phyloP scores from a whole-genome alignment of 2,329 filamentous ascomycete genomes.

The Exophiala alcalophila region DNA sequence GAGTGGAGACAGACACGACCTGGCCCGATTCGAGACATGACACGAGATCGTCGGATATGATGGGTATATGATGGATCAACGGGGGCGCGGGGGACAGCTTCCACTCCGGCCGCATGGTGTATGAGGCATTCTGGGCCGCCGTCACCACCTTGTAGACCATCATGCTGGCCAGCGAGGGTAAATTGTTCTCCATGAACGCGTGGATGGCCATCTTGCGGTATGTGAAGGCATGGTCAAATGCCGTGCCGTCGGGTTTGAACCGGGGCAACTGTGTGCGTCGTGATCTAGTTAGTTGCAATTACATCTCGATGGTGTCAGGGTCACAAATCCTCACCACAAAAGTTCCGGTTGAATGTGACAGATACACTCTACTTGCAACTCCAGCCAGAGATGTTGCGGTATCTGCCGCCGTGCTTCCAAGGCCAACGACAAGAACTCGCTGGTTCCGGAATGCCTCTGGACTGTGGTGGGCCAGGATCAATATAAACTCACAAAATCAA shows the following conservation, averaged over 20 bases:
- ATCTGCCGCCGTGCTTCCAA: conserved; percentile 33
- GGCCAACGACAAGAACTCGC: conserved; percentile 30
- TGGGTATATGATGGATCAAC: conserved; percentile 32
- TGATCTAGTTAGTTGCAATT: no score
- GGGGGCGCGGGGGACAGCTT: conserved; percentile 31
- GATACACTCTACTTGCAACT: conserved; percentile 26
- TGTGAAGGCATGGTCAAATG: conserved; percentile 28
- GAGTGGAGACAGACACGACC: conserved; percentile 27
- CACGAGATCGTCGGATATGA: conserved; percentile 34
- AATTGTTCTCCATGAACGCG: conserved; percentile 9
- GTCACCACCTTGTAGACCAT: conserved; percentile 19
- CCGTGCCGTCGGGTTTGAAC: conserved; percentile 23
- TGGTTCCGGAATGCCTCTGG: conserved; percentile 23
- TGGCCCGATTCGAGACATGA: conserved; percentile 32
- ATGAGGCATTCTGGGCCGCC: conserved; percentile 12
- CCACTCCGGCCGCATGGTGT: conserved; percentile 29
- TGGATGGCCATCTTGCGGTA: conserved; percentile 24
- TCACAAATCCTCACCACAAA: conserved; percentile 19
- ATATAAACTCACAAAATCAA: neutral
- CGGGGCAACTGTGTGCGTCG: conserved; percentile 23
- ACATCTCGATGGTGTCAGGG: neutral
- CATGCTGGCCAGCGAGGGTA: conserved; percentile 15
- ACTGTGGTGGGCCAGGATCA: conserved; percentile 4
- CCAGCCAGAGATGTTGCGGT: conserved; percentile 26
- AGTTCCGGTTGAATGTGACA: conserved; percentile 28